phyloP scores from a whole-genome alignment of 129 eudicot species.

The carrot (Daucus carota) region DNA sequence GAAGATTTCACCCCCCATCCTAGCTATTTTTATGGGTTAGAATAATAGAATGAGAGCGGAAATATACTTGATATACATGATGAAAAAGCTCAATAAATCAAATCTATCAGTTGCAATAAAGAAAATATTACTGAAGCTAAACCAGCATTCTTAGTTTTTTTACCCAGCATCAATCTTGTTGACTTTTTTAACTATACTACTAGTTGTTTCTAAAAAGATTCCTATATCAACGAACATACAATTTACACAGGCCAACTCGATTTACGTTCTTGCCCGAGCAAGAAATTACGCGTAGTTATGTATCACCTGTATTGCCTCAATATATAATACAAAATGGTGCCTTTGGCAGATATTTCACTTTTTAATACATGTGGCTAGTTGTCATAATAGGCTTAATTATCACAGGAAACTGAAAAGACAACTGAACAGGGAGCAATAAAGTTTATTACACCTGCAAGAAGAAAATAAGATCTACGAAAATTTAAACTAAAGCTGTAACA shows the following conservation, averaged over 20 bases:
- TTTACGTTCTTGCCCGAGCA: background rate
- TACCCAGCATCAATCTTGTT: background rate
- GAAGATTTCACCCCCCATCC: background rate
- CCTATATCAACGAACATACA: background rate
- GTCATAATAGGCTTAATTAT: background rate
- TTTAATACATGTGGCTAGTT: background rate
- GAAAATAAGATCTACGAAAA: background rate
- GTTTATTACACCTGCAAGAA: background rate
- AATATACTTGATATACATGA: background rate
- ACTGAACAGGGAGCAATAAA: background rate
- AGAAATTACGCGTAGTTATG: background rate
- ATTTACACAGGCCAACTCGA: background rate
- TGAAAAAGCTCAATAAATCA: background rate
- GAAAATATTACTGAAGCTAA: background rate
- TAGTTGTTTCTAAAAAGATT: background rate
- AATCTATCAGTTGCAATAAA: background rate
- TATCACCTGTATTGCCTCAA: background rate
- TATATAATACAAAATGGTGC: background rate
- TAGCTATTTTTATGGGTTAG: background rate
- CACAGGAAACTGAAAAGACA: background rate
- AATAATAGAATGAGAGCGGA: background rate
- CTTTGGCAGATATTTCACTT: background rate
- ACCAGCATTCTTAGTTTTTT: background rate
- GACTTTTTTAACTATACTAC: background rate
- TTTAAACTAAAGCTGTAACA: background rate